These are phyloP conservation scores for Aspergillus coremiiformis DNA, from an alignment of 495 filamentous ascomycete genomes.

Conservation along the genomic window DNA sequence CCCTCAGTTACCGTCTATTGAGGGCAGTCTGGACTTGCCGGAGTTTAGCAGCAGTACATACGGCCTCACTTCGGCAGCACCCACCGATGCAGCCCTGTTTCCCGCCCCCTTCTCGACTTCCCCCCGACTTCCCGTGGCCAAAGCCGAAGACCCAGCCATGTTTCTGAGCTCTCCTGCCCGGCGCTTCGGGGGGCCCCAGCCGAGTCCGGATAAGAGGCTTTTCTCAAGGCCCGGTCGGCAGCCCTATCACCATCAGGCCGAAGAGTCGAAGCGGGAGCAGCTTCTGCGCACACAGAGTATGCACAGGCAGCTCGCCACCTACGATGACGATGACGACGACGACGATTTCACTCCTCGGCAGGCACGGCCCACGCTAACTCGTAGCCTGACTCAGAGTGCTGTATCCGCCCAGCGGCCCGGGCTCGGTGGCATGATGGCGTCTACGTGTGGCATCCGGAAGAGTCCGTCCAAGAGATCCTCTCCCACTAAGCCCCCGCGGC, in stretches of 20 bases:
- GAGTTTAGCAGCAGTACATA: conserved; percentile 29
- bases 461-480: conserved; percentile 39
- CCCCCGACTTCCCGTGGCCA: conserved; percentile 32
- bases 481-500: conserved; percentile 31
- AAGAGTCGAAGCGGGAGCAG: conserved; percentile 50
- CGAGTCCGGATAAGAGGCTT: conserved; percentile 28
- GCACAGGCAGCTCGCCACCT: conserved; percentile 14
- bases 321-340: conserved; percentile 39
- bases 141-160: conserved; percentile 47
- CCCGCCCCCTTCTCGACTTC: conserved; percentile 43
- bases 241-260: conserved; percentile 53
- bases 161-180: conserved; percentile 48
- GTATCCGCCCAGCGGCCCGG: conserved; percentile 24
- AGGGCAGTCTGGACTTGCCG: conserved; percentile 32
- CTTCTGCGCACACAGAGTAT: conserved; percentile 31
- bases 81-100: conserved; percentile 37
- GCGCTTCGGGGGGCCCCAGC: conserved; percentile 38
- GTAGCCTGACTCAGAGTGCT: conserved; percentile 48
- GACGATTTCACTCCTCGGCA: conserved; percentile 36
- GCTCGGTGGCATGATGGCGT: conserved; percentile 25
- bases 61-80: conserved; percentile 24
- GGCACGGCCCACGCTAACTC: conserved; percentile 48
- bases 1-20: conserved; percentile 36
- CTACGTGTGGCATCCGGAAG: conserved; percentile 37
- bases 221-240: conserved; percentile 32